Conservation (phyloP, 208 protist genomes). For the Leishmania arabica region DNA sequence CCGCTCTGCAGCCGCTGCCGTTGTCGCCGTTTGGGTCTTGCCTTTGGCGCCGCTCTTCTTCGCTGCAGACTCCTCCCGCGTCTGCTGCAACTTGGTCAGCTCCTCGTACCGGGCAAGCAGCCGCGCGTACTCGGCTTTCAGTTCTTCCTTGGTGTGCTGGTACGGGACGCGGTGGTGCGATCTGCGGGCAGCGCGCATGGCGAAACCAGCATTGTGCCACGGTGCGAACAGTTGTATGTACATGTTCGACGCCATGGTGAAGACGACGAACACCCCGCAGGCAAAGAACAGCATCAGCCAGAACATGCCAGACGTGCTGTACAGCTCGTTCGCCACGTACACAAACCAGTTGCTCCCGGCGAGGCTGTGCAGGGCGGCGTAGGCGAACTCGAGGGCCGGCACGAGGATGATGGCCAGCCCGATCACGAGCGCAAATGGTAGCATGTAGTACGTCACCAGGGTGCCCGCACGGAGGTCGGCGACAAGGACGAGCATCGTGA, state of each 20-base stretch:
- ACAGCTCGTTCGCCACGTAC: constrained; percentile 47
- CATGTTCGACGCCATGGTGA: constrained; percentile 56
- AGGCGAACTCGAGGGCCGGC: constrained; percentile 45
- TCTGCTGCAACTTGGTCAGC: constrained; percentile 14
- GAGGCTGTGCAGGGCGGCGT: constrained; percentile 50
- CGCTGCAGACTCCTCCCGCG: background rate
- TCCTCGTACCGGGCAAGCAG: constrained; percentile 31
- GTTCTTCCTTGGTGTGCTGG: constrained; percentile 22
- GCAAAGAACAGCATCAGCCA: constrained; percentile 62
- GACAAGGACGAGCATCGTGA: constrained; percentile 71
- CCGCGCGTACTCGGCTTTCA: constrained; percentile 31
- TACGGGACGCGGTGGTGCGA: constrained; percentile 53
- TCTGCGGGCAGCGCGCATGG: constrained; percentile 42
- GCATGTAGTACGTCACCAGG: constrained; percentile 57
- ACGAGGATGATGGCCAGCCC: constrained; percentile 36
- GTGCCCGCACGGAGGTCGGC: constrained; percentile 54
- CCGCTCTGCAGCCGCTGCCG: background rate
- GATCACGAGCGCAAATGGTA: constrained; percentile 39
- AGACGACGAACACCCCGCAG: constrained; percentile 52
- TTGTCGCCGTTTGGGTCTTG: background rate
- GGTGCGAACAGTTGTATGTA: constrained; percentile 66
- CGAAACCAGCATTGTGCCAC: constrained; percentile 61
- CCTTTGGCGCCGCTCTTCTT: background rate
- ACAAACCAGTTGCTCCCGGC: constrained; percentile 67
- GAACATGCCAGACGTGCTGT: constrained; percentile 49